Conservation (phyloP, 306 rosid species). For the Gastrolobium bilobum region DNA sequence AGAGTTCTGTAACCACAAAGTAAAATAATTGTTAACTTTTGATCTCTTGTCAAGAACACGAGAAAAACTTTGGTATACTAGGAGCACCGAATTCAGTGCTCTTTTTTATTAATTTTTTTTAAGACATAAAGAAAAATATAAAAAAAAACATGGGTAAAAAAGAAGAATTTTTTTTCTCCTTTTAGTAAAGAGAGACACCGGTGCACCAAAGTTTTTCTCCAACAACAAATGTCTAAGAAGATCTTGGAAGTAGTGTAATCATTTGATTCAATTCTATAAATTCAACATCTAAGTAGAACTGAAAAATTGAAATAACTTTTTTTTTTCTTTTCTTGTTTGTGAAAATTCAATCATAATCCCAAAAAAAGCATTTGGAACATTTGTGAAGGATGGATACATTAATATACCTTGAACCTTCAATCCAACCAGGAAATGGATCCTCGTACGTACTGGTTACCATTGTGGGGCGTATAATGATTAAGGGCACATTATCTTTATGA, state of each 20-base stretch:
- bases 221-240: no score
- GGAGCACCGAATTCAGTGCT: no score
- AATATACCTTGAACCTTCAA: conserved; percentile 39
- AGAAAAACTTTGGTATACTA: no score
- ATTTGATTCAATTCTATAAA: neutral
- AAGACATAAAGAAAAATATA: no score
- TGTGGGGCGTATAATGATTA: conserved; percentile 44
- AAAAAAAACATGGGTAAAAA: no score
- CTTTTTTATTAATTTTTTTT: no score
- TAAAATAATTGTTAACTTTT: neutral
- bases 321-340: neutral
- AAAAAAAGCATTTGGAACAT: neutral
- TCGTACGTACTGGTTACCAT: conserved; percentile 29
- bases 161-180: no score
- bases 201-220: no score
- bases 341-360: neutral
- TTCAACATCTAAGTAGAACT: neutral
- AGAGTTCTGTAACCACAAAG: conserved; percentile 50
- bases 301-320: neutral
- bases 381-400: neutral
- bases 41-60: neutral
- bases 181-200: no score
- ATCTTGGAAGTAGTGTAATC: no score
- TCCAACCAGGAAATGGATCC: conserved; percentile 44
- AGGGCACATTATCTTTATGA: conserved; percentile 30